Evolutionary conservation across 805 yeast species (phyloP), one percentile per base, ranked within the genome.

Genomic region (Scheffersomyces spartinae): DNA sequence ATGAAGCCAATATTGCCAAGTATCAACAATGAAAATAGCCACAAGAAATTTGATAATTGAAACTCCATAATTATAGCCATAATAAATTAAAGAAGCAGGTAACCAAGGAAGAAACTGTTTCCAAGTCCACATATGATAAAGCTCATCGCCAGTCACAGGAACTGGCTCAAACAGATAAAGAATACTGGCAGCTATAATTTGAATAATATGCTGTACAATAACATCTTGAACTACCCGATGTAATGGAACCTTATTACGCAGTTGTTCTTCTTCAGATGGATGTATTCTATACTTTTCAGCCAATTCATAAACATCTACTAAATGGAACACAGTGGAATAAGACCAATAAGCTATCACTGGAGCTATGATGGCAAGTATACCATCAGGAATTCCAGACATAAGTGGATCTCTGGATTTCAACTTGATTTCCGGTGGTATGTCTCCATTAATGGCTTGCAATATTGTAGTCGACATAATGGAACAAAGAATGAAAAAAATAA

Each of bases 1-100:
- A 51, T 91, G 98, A 35, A 86, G 61, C 64, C 74, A 72, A 52
- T 81, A 91, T 56, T 91, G 98, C 98, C 98, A 91, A 3, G 94
- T 68, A 49, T 91, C 98, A 40, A 91, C 68, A 34, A 91, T 58
- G 26, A 72, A 45, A 43, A 85, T 76, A 3, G 93, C 95, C 16
- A 62, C 24, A 9, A 55, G 25, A 17, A 84, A 50, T 37, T 73
- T 74, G n/a, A 70, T 15, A 1, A 55, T 22, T 1, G 95, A 74
- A 38, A 72, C 45, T 4, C 79, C 82, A 40, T 73, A 72, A 59
- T 67, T 62, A 52, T 82, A 84, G 13, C 63, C 41, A 24, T 61
- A 47, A 36, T 63, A 66, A 15, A 81, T 60, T 7, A 57, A 38
- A 10, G 44, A 37, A 33, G 66, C 60, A 9, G 85, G 79, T 2